phyloP scores from a whole-genome alignment of 148 eudicot genomes.

The Rhododendron henanense region DNA sequence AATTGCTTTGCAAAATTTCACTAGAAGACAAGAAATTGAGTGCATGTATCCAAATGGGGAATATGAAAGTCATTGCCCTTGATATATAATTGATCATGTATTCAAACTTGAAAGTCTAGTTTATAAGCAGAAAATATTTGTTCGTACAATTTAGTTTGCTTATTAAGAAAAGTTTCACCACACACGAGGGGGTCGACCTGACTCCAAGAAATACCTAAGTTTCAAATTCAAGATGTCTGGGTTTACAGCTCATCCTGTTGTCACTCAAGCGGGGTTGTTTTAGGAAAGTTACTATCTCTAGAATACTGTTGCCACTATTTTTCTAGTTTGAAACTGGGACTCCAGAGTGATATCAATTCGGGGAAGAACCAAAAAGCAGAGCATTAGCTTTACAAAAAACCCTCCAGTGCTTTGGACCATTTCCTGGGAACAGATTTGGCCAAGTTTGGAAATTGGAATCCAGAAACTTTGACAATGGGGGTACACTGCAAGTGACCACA shows the following conservation, averaged over 20 bases:
- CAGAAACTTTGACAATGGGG: neutral
- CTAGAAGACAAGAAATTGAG: too few relatives aligned
- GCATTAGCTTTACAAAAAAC: neutral
- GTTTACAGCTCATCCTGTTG: neutral
- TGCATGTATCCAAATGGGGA: too few relatives aligned
- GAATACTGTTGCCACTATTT: neutral
- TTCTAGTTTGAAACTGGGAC: conserved; percentile 12
- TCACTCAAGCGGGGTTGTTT: neutral
- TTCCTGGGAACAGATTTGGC: neutral
- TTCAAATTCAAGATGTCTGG: neutral
- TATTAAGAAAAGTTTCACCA: neutral
- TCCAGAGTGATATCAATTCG: neutral
- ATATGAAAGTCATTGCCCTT: too few relatives aligned
- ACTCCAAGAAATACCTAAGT: neutral
- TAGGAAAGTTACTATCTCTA: neutral
- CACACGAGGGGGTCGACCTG: neutral
- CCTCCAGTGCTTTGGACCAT: conserved; percentile 2
- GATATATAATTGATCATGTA: neutral
- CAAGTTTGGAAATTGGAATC: conserved; percentile 19
- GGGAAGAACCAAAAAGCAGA: conserved; percentile 6
- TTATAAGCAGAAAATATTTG: too few relatives aligned
- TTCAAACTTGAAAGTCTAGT: neutral
- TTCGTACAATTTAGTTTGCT: too few relatives aligned
- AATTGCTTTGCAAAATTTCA: too few relatives aligned
- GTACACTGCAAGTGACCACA: neutral